Percentiles rank a stretch among this genome's conserved stretches.
Conservation (phyloP, 2,329 filamentous ascomycete species). For the Botryotinia narcissicola region DNA sequence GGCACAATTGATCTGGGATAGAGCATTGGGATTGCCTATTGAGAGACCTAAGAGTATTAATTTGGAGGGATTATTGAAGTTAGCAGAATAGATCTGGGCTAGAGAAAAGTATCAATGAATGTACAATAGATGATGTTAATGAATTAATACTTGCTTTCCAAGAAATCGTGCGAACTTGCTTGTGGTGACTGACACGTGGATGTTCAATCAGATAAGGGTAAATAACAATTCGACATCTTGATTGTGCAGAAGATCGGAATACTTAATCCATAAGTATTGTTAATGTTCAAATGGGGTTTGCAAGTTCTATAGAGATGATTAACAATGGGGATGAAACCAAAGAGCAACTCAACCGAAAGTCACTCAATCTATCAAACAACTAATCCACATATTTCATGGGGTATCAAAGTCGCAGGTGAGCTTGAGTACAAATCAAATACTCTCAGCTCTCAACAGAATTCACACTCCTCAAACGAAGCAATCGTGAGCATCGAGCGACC, state of each 20-base stretch:
- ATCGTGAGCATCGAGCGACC: background rate
- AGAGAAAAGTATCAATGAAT: background rate
- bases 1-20: constrained; percentile 94
- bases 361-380: background rate
- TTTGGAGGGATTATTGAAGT: constrained; percentile 77
- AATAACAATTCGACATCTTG: background rate
- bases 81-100: constrained; percentile 47
- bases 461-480: accelerated
- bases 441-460: background rate
- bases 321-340: accelerated
- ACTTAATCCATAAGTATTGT: background rate
- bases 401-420: accelerated
- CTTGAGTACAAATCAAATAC: background rate
- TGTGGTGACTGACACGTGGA: too few species aligned
- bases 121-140: background rate
- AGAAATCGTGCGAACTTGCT: background rate
- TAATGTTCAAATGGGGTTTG: background rate
- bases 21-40: constrained; percentile 88
- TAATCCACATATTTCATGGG: background rate
- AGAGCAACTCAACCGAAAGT: background rate
- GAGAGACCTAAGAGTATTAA: constrained; percentile 98
- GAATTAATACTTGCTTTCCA: background rate
- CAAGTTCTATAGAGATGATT: background rate
- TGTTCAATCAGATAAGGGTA: background rate
- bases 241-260: background rate